These are phyloP conservation scores for Porcisia hertigi DNA, from an alignment of 208 protist species.

Conservation along the genomic window DNA sequence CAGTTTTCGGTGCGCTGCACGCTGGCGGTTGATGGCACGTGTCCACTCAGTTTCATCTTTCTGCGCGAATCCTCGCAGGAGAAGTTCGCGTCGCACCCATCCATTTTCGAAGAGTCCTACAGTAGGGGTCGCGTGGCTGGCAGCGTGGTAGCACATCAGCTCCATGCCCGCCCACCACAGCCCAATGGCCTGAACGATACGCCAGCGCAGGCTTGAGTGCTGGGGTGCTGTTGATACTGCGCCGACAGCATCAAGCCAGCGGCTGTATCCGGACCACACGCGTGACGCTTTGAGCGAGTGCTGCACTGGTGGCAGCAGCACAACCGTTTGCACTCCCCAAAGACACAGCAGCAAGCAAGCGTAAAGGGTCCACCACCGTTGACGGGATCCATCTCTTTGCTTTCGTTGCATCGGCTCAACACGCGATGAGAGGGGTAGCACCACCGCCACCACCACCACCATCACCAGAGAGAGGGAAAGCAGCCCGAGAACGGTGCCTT, in stretches of 20 bases:
- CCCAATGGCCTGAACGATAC: constrained; percentile 8
- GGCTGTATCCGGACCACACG: neutral
- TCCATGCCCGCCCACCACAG: constrained; percentile 31
- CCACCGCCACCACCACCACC: neutral
- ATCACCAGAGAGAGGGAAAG: constrained; percentile 16
- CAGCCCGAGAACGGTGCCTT: constrained; percentile 14
- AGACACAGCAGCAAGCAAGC: constrained; percentile 8
- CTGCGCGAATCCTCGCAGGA: neutral
- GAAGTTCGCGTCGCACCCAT: neutral
- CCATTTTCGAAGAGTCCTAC: neutral
- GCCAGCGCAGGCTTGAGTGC: neutral
- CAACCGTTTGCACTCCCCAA: constrained; percentile 15
- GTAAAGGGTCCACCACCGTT: constrained; percentile 19
- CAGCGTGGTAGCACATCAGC: constrained; percentile 19
- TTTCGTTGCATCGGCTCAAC: neutral
- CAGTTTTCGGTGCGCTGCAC: constrained; percentile 20
- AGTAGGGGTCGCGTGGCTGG: neutral
- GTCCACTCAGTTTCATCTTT: constrained; percentile 10
- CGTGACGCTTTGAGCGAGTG: neutral
- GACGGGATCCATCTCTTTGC: neutral
- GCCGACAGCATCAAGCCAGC: constrained; percentile 12
- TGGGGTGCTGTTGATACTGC: neutral
- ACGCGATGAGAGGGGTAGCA: neutral
- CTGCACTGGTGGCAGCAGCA: constrained; percentile 7
- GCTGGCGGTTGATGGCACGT: constrained; percentile 11